Evolutionary conservation across 805 yeast genomes (phyloP), one percentile per base, ranked within the genome.

Genomic region (Jamesozyma gamospora): DNA sequence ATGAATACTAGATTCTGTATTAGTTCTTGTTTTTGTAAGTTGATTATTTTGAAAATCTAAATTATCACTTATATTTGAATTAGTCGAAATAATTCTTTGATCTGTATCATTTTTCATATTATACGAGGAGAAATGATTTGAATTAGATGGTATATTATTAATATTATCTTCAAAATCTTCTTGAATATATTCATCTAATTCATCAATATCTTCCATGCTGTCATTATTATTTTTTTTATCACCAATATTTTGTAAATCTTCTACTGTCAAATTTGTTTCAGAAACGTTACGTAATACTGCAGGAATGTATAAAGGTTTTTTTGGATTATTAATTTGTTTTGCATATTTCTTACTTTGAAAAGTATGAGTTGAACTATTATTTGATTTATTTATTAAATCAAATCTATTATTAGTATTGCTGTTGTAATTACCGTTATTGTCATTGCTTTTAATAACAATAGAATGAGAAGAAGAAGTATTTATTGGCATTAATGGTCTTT

Each of bases 251-350:
- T 27, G 36, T 1, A 41, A 12, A 41, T 65, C 69, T 35, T 65
- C 70, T n/a, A 61, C 64, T 14, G 65, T 66, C 32, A 67, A 51
- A 36, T 67, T 67, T 1, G 72, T 67, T 41, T 56, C 60, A 0
- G 70, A 60, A 11, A 67, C 66, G 32, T 71, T 70, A 48, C 84
- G 71, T 38, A 88, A 66, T 10, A 88, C 97, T 0, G 96, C 96
- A 0, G 97, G 97, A 0, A 82, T 70, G 53, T 86, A 88, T 66
- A 88, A 66, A 9, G 96, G 96, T 52, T 84, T 81, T 57, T 86
- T 75, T 46, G 86, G 88, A 35, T 80, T 81, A 41, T 77, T 76
- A 45, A 87, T 76, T 52, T 86, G 94, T 55, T 78, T 81, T 17
- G 80, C 26, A 8, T 36, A 41, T 24, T 48, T 48, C 31, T 50